Evolutionary conservation across 768 basidiomycete species (phyloP).

Genomic region (Scleroderma bovista): DNA sequence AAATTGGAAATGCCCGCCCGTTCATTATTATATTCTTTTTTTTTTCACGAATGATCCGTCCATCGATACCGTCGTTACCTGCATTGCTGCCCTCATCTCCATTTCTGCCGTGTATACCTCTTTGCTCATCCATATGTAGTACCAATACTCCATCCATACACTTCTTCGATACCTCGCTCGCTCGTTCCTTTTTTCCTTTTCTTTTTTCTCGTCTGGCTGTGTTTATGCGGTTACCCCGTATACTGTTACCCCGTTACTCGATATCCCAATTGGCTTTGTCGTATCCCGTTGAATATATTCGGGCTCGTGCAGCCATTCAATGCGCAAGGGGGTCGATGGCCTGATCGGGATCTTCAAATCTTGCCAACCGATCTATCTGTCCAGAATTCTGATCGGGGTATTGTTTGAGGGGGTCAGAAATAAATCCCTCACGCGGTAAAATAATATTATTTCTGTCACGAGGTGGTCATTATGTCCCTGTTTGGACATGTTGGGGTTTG

Average conservation of each 20-base stretch:
- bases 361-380: constrained; percentile 22
- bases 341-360: constrained; percentile 18
- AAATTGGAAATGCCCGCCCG: constrained; percentile 31
- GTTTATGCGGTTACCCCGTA: constrained; percentile 35
- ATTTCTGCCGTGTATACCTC: constrained; percentile 34
- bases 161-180: constrained; percentile 30
- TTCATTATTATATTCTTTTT: constrained; percentile 24
- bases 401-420: constrained; percentile 7
- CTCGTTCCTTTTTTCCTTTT: constrained; percentile 8
- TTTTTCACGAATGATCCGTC: constrained; percentile 24
- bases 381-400: constrained; percentile 32
- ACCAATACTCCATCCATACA: constrained; percentile 28
- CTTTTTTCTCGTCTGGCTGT: constrained; percentile 19
- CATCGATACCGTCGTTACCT: constrained; percentile 30
- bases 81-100: constrained; percentile 30
- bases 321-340: neutral
- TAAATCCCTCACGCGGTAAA: neutral
- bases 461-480: neutral
- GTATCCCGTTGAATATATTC: constrained; percentile 8
- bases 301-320: constrained; percentile 3
- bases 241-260: constrained; percentile 29
- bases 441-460: neutral
- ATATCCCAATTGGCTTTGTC: constrained; percentile 24
- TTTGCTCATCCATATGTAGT: constrained; percentile 33
- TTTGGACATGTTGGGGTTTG: neutral